Evolutionary conservation across 225 moss, liverwort and hornwort species (phyloP), one percentile per base, ranked within the genome.

Genomic region (Climacium dendroides): DNA sequence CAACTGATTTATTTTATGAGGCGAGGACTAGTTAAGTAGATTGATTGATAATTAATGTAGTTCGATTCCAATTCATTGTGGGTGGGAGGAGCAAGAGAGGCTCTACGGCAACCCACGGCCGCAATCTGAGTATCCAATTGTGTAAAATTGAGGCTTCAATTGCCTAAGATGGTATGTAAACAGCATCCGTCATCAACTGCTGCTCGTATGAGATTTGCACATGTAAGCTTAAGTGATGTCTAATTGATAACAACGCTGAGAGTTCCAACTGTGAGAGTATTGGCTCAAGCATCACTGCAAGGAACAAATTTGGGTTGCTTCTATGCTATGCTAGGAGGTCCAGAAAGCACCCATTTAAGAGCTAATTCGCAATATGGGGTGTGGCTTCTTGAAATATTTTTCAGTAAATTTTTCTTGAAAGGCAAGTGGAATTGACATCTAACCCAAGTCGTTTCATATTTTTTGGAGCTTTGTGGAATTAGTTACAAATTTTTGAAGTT

Each of bases 401-500:
- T n/a, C n/a, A n/a, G n/a, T n/a, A n/a, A n/a, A n/a, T 24, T 35
- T n/a, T 35, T 5, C 9, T 13, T 24, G 15, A 13, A 50, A 24
- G 22, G 5, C 8, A 50, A 75, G 8, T 35, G 24, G 1, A 15
- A 24, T 15, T n/a, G 15, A 15, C 54, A 53, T 24, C 4, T 9
- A n/a, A 35, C 3, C 6, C 24, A 54, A 53, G 24, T 13, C 0
- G 1, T 54, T 54, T n/a, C 15, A n/a, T 24, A 13, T 14, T 53
- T 35, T n/a, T 24, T 14, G 24, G 9, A 76, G 2, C 24, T 35
- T 2, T 0, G 0, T 4, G 2, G 14, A n/a, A 15, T 53, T n/a
- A n/a, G n/a, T n/a, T n/a, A n/a, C n/a, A n/a, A n/a, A n/a, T n/a
- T n/a, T n/a, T n/a, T n/a, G n/a, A n/a, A n/a, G n/a, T n/a, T n/a